These are phyloP conservation scores for Diaporthe helianthi DNA, from an alignment of 2,329 filamentous ascomycete species.

Conservation along the genomic window DNA sequence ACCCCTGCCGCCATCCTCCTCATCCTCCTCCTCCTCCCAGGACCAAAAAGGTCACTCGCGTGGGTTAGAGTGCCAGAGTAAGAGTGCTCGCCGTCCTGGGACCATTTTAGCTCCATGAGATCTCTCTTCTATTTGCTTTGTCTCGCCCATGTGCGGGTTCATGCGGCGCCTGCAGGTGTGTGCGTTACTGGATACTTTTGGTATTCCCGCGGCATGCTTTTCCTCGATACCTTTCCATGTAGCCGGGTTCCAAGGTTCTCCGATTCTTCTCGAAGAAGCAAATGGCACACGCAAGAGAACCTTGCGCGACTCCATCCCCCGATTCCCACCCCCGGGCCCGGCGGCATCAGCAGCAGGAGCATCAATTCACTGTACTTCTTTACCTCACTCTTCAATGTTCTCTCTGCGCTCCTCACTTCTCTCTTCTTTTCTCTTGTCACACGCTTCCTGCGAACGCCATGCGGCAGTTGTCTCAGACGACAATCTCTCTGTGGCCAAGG, in stretches of 20 bases:
- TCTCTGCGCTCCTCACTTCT: not conserved
- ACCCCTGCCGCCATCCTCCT: too few species aligned
- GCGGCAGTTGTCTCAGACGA: constrained; percentile 33
- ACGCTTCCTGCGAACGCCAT: constrained; percentile 23
- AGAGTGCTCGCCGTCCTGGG: constrained; percentile 18
- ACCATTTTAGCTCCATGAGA: not conserved
- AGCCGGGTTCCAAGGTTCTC: constrained; percentile 4
- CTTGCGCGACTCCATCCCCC: not conserved
- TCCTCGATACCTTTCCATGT: constrained; percentile 8
- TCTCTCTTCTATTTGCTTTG: not conserved
- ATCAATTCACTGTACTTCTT: not conserved
- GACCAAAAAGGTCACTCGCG: not conserved
- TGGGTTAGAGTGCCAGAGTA: not conserved
- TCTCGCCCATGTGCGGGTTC: constrained; percentile 9
- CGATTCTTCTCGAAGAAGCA: not conserved
- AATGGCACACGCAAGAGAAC: not conserved
- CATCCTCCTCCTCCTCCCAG: not conserved
- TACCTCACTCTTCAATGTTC: not conserved
- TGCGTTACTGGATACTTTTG: constrained; percentile 5
- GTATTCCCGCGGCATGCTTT: not conserved
- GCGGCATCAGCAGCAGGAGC: not conserved
- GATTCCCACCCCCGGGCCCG: too few species aligned
- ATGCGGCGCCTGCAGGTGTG: constrained; percentile 4
- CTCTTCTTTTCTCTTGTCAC: not conserved
- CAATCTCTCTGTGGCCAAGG: constrained; percentile 13